Evolutionary conservation across 2,329 filamentous ascomycete genomes (phyloP).

Genomic region (Diaporthe nobilis): DNA sequence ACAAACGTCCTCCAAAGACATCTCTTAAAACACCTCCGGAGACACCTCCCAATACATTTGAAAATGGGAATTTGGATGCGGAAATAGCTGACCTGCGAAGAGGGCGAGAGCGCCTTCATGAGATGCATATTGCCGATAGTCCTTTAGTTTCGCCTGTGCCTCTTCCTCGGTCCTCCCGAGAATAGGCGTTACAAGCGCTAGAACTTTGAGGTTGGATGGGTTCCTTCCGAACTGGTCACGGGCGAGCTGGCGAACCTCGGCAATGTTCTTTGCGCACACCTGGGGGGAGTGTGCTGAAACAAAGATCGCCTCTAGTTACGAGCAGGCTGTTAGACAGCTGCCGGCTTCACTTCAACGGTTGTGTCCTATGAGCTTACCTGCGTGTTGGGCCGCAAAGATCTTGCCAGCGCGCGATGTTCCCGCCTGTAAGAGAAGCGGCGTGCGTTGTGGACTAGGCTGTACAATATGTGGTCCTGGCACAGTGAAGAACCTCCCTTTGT

Average conservation of each 20-base stretch:
- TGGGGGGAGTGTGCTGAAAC: constrained; percentile 75
- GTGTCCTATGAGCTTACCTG: constrained; percentile 53
- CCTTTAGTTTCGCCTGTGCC: constrained; percentile 73
- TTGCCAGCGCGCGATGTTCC: constrained; percentile 77
- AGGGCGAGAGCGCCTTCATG: constrained; percentile 76
- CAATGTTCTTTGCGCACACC: constrained; percentile 72
- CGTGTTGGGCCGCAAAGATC: constrained; percentile 77
- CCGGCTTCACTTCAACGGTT: not conserved
- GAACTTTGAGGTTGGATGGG: constrained; percentile 74
- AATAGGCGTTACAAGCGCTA: constrained; percentile 76
- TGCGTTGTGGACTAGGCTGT: constrained; percentile 76
- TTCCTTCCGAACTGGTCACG: constrained; percentile 68
- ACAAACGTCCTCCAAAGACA: too few species aligned
- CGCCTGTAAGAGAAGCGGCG: constrained; percentile 78
- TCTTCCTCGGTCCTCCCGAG: constrained; percentile 76
- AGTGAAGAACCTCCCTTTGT: constrained; percentile 69
- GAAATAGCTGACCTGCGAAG: constrained; percentile 62
- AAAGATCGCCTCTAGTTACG: constrained; percentile 70
- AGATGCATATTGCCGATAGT: constrained; percentile 72
- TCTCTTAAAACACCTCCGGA: too few species aligned
- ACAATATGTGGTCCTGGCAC: constrained; percentile 73
- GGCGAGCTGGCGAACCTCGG: constrained; percentile 73
- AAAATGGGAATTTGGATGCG: too few species aligned
- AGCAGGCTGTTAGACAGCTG: constrained; percentile 10
- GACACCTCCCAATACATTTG: too few species aligned